A percentile compares a stretch with the other conserved stretches of the same genome.
Evolutionary conservation across 2,329 filamentous ascomycete genomes (phyloP).

Genomic region (Westerdykella ornata): DNA sequence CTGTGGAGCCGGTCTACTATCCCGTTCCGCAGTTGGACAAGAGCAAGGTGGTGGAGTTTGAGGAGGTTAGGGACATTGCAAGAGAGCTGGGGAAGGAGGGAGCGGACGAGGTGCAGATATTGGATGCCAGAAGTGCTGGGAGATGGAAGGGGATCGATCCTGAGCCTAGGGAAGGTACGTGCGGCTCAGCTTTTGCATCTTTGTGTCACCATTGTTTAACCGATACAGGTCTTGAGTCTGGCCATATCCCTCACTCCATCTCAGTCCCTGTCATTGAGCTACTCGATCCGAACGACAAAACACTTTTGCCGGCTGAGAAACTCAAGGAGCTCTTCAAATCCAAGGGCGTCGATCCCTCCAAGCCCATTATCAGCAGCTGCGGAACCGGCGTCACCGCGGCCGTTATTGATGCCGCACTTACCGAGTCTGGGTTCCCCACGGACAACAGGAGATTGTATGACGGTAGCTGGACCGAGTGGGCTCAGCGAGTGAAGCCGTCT

Average conservation of each 20-base stretch:
- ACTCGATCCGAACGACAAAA: constrained; percentile 75
- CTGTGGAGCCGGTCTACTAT: constrained; percentile 40
- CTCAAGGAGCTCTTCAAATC: constrained; percentile 68
- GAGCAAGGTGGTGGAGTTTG: constrained; percentile 68
- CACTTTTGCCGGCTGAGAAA: constrained; percentile 65
- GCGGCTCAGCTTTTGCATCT: background rate
- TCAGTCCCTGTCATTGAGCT: constrained; percentile 74
- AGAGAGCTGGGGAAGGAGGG: constrained; percentile 75
- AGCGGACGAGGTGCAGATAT: constrained; percentile 72
- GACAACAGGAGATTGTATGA: constrained; percentile 76
- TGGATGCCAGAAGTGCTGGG: constrained; percentile 76
- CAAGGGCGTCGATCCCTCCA: constrained; percentile 68
- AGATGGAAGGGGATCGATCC: constrained; percentile 77
- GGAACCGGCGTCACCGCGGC: constrained; percentile 93
- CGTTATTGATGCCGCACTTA: constrained; percentile 79
- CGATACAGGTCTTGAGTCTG: constrained; percentile 59
- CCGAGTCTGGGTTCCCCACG: constrained; percentile 67
- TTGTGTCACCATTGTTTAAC: background rate
- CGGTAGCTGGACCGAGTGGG: constrained; percentile 94
- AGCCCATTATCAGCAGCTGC: constrained; percentile 80
- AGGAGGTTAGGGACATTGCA: constrained; percentile 73
- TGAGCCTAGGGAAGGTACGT: constrained; percentile 71
- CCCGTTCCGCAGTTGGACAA: constrained; percentile 43
- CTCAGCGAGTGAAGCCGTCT: constrained; percentile 55
- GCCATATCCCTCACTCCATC: constrained; percentile 84